phyloP scores from a whole-genome alignment of 495 filamentous ascomycete species.

The Hypoxylon fragiforme region DNA sequence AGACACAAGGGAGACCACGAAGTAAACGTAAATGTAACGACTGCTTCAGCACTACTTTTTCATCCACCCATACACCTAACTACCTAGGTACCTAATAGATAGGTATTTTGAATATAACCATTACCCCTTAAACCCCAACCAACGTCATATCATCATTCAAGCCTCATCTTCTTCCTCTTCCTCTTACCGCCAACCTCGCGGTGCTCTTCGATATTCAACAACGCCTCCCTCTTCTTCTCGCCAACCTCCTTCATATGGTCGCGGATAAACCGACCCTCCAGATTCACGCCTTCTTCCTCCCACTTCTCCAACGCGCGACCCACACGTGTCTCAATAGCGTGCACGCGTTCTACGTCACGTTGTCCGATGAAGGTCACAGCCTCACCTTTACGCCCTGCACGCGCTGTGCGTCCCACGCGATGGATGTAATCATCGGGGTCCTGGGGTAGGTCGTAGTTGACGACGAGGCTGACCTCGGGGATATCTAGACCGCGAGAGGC shows the following conservation, averaged over 20 bases:
- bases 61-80: too few species aligned
- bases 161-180: conserved; percentile 58
- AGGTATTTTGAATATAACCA: too few species aligned
- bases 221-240: conserved; percentile 86
- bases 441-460: conserved; percentile 94
- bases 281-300: conserved; percentile 83
- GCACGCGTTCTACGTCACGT: conserved; percentile 81
- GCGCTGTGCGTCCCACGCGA: conserved; percentile 90
- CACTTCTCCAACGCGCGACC: conserved; percentile 74
- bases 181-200: conserved; percentile 81
- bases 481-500: conserved; percentile 96
- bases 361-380: conserved; percentile 90
- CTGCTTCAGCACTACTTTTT: too few species aligned
- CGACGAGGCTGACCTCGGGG: conserved; percentile 82
- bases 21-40: too few species aligned
- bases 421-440: conserved; percentile 98
- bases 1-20: too few species aligned
- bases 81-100: too few species aligned
- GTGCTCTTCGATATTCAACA: conserved; percentile 88
- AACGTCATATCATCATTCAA: too few species aligned
- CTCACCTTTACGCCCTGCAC: conserved; percentile 81
- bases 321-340: conserved; percentile 84
- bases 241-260: conserved; percentile 85
- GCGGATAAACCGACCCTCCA: conserved; percentile 82
- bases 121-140: too few species aligned